Evolutionary conservation across 2,329 filamentous ascomycete species (phyloP).

Genomic region (Biscogniauxia marginata): DNA sequence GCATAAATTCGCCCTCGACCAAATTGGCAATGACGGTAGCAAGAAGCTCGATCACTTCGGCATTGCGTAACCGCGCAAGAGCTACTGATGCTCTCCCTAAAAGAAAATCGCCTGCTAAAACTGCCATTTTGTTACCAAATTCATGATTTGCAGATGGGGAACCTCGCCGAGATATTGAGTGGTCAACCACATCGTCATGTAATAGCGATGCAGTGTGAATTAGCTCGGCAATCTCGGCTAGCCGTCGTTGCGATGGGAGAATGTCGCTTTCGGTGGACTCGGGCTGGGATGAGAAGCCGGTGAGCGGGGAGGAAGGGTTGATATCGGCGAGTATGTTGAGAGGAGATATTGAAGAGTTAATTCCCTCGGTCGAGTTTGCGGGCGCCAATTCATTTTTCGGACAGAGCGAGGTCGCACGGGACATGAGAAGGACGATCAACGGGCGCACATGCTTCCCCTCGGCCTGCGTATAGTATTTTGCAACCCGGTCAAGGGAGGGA

Average conservation of each 20-base stretch:
- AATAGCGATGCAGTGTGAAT: constrained; percentile 96
- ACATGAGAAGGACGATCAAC: constrained; percentile 94
- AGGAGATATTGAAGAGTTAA: constrained; percentile 57
- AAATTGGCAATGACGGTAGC: constrained; percentile 97
- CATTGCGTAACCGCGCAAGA: constrained; percentile 82
- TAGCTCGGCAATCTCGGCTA: constrained; percentile 95
- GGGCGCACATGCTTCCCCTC: constrained; percentile 97
- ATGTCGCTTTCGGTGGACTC: constrained; percentile 63
- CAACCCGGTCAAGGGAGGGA: constrained; percentile 88
- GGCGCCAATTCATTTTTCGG: constrained; percentile 52
- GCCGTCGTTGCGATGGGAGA: constrained; percentile 84
- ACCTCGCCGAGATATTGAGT: constrained; percentile 80
- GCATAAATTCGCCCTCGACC: constrained; percentile 99
- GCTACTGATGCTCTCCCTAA: constrained; percentile 91
- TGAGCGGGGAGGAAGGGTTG: constrained; percentile 69
- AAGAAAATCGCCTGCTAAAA: constrained; percentile 94
- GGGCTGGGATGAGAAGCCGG: constrained; percentile 42
- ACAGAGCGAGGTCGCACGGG: constrained; percentile 81
- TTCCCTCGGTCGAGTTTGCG: constrained; percentile 43
- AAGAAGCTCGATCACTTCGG: constrained; percentile 90
- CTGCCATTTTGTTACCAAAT: constrained; percentile 99
- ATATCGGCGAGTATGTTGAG: constrained; percentile 67
- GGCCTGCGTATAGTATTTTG: constrained; percentile 96
- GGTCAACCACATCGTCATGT: constrained; percentile 97
- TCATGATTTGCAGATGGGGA: constrained; percentile 87